Base-by-base conservation (phyloP, 2,329 filamentous ascomycete genomes). In the Fusarium falciforme region DNA sequence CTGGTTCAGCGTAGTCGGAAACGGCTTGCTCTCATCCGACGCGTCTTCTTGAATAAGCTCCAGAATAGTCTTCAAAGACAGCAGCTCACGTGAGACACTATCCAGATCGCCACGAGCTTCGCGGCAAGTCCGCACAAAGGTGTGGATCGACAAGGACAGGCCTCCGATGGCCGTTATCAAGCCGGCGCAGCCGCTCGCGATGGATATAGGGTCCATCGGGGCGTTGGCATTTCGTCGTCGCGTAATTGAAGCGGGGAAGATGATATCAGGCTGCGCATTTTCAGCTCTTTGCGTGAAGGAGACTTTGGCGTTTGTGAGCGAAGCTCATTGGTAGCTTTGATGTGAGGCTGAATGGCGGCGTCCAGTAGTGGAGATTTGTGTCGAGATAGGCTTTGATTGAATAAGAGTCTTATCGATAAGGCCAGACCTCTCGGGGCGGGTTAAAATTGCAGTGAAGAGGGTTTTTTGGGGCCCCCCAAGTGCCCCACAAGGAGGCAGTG, bases 161-260 rank as follows among this genome's bases (percentile, higher is more conserved):
- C n/a, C 33, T 7, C 40, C 42, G 33, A 62, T 62, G 31, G 31
- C 42, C 8, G n/a, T 25, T 35, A 52, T 33, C 22, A 74, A 59
- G 8, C 71, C 31, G 2, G 64, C 67, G 35, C 71, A 74, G 8
- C 64, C 71, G 8, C 20, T 58, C n/a, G 38, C 44, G 7, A 73
- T 71, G 20, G 66, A 73, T 3, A 72, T 57, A 58, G 69, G 69
- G 2, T 70, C 69, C 69, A 72, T 72, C 17, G 17, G 27, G 17
- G 47, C 47, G 17, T 54, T 54, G 17, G 10, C 47, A 54, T 14
- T 17, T 27, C 47, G 47, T 52, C 10, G 47, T n/a, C 47, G 10
- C 47, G 47, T 29, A 17, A 52, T 29, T 52, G 47, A 52, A 52
- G 47, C 47, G 47, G 47, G 47, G 47, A 52, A 52, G 25, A 17